phyloP scores from a whole-genome alignment of 352 stramenopile species.

The Phytopythium mirpurense region DNA sequence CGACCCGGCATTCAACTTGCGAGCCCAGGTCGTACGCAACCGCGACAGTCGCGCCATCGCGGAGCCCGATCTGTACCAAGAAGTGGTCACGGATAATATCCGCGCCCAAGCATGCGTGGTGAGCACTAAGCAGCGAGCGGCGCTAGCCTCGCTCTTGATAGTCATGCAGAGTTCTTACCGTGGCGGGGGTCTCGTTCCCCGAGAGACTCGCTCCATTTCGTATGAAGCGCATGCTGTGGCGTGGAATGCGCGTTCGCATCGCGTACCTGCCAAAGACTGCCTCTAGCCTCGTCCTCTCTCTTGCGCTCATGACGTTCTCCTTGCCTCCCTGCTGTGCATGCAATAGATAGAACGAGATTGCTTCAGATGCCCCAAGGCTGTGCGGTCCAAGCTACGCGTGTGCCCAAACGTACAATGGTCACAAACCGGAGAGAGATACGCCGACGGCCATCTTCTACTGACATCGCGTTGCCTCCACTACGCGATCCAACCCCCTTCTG shows the following conservation, averaged over 20 bases:
- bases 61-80: background rate
- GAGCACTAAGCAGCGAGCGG: no score
- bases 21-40: background rate
- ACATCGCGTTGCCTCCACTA: no score
- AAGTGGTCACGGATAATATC: background rate
- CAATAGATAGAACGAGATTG: background rate
- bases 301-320: background rate
- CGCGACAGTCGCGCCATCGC: background rate
- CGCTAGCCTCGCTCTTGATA: no score
- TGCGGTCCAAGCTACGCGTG: no score
- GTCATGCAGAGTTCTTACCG: background rate
- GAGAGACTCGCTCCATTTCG: background rate
- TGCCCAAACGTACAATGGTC: background rate
- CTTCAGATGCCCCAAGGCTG: no score
- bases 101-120: background rate
- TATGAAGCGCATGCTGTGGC: background rate
- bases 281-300: background rate
- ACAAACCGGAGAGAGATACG: background rate
- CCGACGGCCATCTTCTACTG: no score
- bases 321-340: background rate
- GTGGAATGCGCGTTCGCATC: background rate
- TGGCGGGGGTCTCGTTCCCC: background rate
- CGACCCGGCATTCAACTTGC: background rate
- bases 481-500: no score
- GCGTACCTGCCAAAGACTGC: background rate